phyloP scores from a whole-genome alignment of 2,329 filamentous ascomycete species.

The Fusarium oligoseptatum region DNA sequence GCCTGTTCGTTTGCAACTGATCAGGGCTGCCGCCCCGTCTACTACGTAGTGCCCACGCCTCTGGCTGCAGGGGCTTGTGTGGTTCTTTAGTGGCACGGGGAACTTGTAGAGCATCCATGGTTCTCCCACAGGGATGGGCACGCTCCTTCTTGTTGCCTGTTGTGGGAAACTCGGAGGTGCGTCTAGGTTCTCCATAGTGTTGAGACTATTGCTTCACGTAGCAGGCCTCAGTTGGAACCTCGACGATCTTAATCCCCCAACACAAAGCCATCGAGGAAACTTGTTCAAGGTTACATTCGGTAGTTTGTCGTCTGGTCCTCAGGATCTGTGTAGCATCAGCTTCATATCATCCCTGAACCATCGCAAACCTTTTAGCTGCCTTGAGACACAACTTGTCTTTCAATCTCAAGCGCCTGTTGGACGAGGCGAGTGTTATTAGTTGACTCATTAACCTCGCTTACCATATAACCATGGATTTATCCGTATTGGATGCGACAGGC shows the following conservation, averaged over 20 bases:
- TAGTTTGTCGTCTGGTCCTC: neutral
- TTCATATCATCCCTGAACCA: neutral
- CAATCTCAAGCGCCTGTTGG: neutral
- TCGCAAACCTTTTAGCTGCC: neutral
- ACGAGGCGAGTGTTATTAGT: neutral
- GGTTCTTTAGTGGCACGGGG: neutral
- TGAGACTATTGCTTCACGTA: neutral
- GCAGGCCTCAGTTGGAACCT: neutral
- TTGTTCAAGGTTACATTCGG: neutral
- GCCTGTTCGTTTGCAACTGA: neutral
- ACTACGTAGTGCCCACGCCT: neutral
- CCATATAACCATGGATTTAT: neutral
- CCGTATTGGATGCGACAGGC: neutral
- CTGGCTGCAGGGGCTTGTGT: neutral
- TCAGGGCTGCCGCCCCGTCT: neutral
- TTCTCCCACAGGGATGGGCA: neutral
- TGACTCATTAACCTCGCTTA: constrained; percentile 1
- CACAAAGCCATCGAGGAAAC: neutral
- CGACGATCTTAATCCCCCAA: neutral
- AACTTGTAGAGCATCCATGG: neutral
- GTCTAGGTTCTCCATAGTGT: neutral
- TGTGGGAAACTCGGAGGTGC: neutral
- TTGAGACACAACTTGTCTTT: neutral
- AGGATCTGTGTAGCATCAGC: constrained; percentile 1
- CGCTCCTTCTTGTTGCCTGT: neutral